Evolutionary conservation across 2,329 filamentous ascomycete species (phyloP), one percentile per base, ranked within the genome.

Genomic region (Diaporthe amygdali): DNA sequence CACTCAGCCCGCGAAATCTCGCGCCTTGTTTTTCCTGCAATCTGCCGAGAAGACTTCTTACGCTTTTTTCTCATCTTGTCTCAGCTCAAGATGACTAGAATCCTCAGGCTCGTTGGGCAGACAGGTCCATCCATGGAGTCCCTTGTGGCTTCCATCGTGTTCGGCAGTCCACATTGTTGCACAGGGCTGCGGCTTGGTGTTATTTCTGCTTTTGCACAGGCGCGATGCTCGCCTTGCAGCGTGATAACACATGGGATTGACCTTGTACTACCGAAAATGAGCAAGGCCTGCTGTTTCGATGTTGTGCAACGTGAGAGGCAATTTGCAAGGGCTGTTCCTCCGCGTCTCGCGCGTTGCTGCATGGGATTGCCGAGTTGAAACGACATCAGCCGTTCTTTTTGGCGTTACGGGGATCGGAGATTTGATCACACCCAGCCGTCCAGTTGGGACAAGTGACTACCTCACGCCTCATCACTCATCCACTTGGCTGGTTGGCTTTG

Each of bases 111-210:
- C 17, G 15, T 34, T 15, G 66, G 39, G 25, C 22, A 41, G 32
- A 17, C 44, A 51, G 41, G 46, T 41, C 27, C 44, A 25, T 59
- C 22, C 66, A 59, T 55, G 66, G 66, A 54, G 30, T 34, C 12
- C 41, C 52, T 51, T 56, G 55, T 59, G 27, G 30, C 44, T n/a
- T 17, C 52, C 27, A 52, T 32, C 25, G 17, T 34, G 32, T 20
- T 10, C 30, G 27, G 44, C 32, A 51, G 44, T 39, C 66, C 54
- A 59, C 39, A 49, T 39, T 54, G 66, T 59, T 22, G 55, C 44
- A 68, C 52, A 44, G 34, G 32, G 44, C 41, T 68, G 46, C 54
- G 66, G 52, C 44, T 68, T 68, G n/a, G 25, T 47, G 30, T 22
- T 39, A 37, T 32, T 59, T 51, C 37, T 68, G 41, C 66, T 59